Conservation (phyloP, 1,284 basidiomycete species). For the Porphyrellus sp. region DNA sequence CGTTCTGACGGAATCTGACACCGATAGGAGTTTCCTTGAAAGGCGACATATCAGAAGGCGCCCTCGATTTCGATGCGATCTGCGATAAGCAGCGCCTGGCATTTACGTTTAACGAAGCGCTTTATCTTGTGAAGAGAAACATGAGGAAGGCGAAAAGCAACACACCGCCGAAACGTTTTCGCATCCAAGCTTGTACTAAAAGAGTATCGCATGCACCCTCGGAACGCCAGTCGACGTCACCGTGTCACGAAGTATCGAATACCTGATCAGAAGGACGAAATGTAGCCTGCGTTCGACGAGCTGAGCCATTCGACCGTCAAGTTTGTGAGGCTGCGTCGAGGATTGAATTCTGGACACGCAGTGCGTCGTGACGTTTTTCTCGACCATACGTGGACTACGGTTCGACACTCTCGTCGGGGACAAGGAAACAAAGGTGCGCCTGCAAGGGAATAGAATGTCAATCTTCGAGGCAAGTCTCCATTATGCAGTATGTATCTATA, state of each 20-base stretch:
- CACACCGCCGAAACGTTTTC: neutral
- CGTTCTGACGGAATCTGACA: no score
- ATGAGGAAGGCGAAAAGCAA: no score
- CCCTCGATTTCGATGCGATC: no score
- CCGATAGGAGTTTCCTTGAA: no score
- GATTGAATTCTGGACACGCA: slow-evolving; percentile 11
- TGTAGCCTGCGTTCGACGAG: neutral
- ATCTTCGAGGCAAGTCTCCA: slow-evolving; percentile 3
- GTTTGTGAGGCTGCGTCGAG: neutral
- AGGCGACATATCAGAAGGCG: no score
- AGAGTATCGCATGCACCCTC: neutral
- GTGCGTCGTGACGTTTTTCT: slow-evolving; percentile 1
- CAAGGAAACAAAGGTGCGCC: neutral
- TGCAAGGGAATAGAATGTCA: neutral
- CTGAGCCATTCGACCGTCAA: slow-evolving; percentile 9
- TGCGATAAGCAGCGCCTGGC: no score
- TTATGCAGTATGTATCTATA: slow-evolving; percentile 26
- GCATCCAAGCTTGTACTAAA: neutral
- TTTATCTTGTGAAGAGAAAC: neutral
- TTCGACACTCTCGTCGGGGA: neutral
- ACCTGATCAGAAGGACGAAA: slow-evolving; percentile 11
- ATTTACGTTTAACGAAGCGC: no score
- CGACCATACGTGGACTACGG: slow-evolving; percentile 13
- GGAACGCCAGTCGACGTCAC: slow-evolving; percentile 8
- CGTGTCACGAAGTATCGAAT: slow-evolving; percentile 9